These are phyloP conservation scores for Nitzschia sp. DNA, from an alignment of 108 stramenopile genomes.

Conservation along the genomic window DNA sequence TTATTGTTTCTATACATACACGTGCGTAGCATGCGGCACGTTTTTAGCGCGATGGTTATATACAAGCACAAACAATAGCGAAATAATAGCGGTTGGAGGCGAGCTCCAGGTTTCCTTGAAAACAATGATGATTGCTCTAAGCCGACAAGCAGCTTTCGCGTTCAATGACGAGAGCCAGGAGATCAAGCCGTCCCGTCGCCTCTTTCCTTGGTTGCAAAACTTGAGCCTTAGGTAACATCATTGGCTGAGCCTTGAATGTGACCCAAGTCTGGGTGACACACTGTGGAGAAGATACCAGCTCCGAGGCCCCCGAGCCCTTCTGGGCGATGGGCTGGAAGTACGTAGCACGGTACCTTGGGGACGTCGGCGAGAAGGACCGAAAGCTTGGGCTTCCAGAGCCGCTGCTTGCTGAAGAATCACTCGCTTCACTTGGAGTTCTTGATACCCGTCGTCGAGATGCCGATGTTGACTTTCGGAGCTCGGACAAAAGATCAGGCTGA, in stretches of 20 bases:
- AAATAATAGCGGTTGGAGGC: conserved; percentile 1
- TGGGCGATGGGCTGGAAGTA: conserved; percentile 8
- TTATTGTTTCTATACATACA: neutral
- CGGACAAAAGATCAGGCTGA: conserved; percentile 46
- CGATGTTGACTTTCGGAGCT: conserved; percentile 57
- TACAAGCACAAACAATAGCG: too few relatives aligned
- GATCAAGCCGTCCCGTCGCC: conserved; percentile 42
- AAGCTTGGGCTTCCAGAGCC: neutral
- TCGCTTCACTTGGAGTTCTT: neutral
- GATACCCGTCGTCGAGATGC: conserved; percentile 19
- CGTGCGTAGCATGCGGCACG: conserved; percentile 1
- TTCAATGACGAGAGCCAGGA: conserved; percentile 53
- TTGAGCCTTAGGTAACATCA: conserved; percentile 17
- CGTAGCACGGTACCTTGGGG: conserved; percentile 1
- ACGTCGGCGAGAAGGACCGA: conserved; percentile 16
- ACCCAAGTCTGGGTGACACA: conserved; percentile 28
- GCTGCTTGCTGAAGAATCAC: conserved; percentile 9
- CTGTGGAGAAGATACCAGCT: neutral
- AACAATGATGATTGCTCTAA: neutral
- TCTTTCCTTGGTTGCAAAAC: neutral
- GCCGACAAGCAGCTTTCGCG: neutral
- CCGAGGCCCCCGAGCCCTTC: neutral
- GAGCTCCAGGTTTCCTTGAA: neutral
- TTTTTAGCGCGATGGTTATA: too few relatives aligned
- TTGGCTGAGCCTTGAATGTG: conserved; percentile 16